A percentile compares a stretch with the other conserved stretches of the same genome.
Evolutionary conservation across 805 yeast species (phyloP).

Genomic region (Candida jianshihensis): DNA sequence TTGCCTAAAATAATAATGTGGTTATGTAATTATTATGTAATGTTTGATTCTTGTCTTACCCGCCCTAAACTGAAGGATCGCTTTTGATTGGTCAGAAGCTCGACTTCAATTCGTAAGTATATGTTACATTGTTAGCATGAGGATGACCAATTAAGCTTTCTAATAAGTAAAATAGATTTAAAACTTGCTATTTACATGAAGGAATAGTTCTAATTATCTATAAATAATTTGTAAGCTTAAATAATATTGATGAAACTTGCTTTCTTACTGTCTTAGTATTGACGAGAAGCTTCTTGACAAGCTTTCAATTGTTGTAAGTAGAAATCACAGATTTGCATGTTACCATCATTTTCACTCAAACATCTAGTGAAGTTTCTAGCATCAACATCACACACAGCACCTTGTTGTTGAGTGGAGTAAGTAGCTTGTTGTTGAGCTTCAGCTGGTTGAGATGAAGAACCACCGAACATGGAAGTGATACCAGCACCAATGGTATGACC

Average conservation of each 20-base stretch:
- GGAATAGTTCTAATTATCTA: not conserved
- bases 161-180: too few relatives aligned
- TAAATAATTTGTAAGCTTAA: not conserved
- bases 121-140: too few relatives aligned
- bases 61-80: too few relatives aligned
- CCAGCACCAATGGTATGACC: slow-evolving; percentile 98
- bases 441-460: slow-evolving; percentile 51
- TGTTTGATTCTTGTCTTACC: too few relatives aligned
- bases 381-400: slow-evolving; percentile 75
- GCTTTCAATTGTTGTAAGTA: slow-evolving; percentile 96
- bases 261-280: slow-evolving; percentile 63
- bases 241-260: not conserved
- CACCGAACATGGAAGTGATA: slow-evolving; percentile 81
- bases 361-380: slow-evolving; percentile 95
- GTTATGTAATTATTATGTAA: too few relatives aligned
- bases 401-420: slow-evolving; percentile 32
- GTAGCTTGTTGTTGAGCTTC: slow-evolving; percentile 34
- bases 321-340: slow-evolving; percentile 95
- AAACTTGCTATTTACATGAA: not conserved
- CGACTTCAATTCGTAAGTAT: too few relatives aligned
- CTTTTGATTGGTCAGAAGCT: too few relatives aligned
- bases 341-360: slow-evolving; percentile 87
- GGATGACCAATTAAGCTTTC: too few relatives aligned
- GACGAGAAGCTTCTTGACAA: slow-evolving; percentile 89
- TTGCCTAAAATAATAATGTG: too few relatives aligned